These are phyloP conservation scores for Bipolaris bicolor DNA, from an alignment of 2,329 filamentous ascomycete species.

Conservation along the genomic window DNA sequence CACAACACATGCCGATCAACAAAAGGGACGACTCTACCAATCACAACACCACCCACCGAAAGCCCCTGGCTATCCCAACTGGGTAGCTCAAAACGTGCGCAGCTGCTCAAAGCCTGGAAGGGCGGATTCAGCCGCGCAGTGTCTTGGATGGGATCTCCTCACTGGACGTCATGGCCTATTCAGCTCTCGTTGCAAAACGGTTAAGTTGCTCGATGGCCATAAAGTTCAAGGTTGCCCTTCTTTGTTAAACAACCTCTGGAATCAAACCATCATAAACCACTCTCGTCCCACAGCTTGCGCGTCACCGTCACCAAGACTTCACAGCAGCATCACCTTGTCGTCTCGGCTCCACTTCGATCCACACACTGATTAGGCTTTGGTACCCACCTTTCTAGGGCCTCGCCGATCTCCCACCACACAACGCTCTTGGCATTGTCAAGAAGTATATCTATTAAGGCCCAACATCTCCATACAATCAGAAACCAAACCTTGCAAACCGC, in stretches of 20 bases:
- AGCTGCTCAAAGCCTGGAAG: conserved; percentile 17
- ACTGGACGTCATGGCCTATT: conserved; percentile 37
- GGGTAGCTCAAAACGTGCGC: conserved; percentile 16
- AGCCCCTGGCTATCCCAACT: conserved; percentile 17
- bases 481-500: conserved; percentile 6
- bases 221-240: neutral
- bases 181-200: conserved; percentile 8
- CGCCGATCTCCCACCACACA: conserved; percentile 23
- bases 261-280: conserved; percentile 8
- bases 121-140: conserved; percentile 28
- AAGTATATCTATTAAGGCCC: conserved; percentile 18
- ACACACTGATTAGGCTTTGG: conserved; percentile 22
- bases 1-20: conserved; percentile 23
- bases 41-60: conserved; percentile 14
- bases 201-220: conserved; percentile 17
- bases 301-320: conserved; percentile 16
- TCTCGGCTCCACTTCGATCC: conserved; percentile 19
- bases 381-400: conserved; percentile 21
- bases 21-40: conserved; percentile 27
- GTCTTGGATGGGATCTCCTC: conserved; percentile 11
- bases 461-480: conserved; percentile 23
- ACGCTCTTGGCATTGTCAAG: conserved; percentile 21
- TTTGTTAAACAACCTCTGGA: neutral
- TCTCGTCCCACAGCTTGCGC: conserved; percentile 18
- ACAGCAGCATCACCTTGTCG: conserved; percentile 20